Evolutionary conservation across 106 monocot species (phyloP), one percentile per base, ranked within the genome.

Genomic region (Dactylorhiza incarnata): DNA sequence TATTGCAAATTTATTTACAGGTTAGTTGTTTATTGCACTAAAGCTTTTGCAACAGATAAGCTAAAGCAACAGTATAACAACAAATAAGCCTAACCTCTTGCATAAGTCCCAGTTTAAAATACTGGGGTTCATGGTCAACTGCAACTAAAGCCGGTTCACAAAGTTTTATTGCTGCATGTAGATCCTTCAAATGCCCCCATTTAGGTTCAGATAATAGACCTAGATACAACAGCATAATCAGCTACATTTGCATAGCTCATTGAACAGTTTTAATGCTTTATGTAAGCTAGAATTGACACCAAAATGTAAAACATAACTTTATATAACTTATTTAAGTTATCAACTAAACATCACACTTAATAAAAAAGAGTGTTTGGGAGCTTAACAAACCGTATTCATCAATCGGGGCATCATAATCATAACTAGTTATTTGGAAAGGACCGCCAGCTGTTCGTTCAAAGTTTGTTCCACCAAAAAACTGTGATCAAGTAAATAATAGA

Each of bases 391-490:
- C 97, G 83, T 94, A 97, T 82, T 91, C 93, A 84, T 93, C 93
- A 76, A 97, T 87, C 43, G 97, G 94, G 48, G 97, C 97, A 85
- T 97, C 97, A 83, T 97, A 97, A 81, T 97, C 93, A 86, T 94
- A 97, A 79, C 93, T 97, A 67, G 97, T 97, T 81, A 84, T 84
- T 76, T 94, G 91, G 67, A 91, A 73, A 49, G 95, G 95, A 65
- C 97, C 97, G 12, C 96, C 97, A 74, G 97, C 83, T 79, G 93
- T 94, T 46, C 97, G 78, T 11, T 73, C 97, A 81, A 97, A 97
- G 79, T 97, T 97, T 80, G 93, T 97, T 86, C 97, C 97, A 48
- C 93, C 97, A 86, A 91, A 97, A 83, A 78, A 94, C 94, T 97
- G 86, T 59, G 81, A 84, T 77, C 62, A 79, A 78, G 69, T 71